Evolutionary conservation across 1,139 yeast species (phyloP).

Genomic region (Yamadazyma sp.): DNA sequence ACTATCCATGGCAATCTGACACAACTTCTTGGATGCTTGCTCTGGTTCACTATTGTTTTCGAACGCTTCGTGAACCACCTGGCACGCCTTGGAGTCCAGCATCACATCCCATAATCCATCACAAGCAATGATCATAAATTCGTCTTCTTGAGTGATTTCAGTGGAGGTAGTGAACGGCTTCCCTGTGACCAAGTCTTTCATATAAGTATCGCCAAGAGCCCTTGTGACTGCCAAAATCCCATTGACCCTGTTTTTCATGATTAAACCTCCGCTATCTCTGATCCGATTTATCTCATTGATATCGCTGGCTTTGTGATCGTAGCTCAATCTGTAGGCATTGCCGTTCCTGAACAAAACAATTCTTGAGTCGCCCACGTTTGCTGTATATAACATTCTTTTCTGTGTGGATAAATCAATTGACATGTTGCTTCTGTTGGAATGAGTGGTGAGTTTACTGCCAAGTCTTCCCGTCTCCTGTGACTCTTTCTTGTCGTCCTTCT

Average conservation of each 20-base stretch:
- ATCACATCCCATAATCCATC: conserved; percentile 97
- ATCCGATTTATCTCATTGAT: conserved; percentile 73
- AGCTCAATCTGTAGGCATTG: conserved; percentile 73
- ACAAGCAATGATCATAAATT: conserved; percentile 84
- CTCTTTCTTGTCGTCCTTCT: conserved; percentile 3
- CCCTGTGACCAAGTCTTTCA: conserved; percentile 88
- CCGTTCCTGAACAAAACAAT: conserved; percentile 76
- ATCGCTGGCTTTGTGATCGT: conserved; percentile 95
- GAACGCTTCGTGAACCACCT: conserved; percentile 53
- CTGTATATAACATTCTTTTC: conserved; percentile 80
- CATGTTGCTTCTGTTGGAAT: conserved; percentile 16
- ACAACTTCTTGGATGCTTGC: conserved; percentile 66
- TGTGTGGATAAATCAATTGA: conserved; percentile 38
- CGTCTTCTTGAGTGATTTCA: conserved; percentile 59
- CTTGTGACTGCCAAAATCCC: conserved; percentile 96
- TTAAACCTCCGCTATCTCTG: conserved; percentile 76
- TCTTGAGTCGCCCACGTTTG: conserved; percentile 94
- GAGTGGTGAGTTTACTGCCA: conserved; percentile 7
- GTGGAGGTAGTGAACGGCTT: conserved; percentile 92
- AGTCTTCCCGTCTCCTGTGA: background rate
- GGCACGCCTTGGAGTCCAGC: conserved; percentile 78
- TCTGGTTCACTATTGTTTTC: conserved; percentile 43
- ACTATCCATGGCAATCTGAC: conserved; percentile 74
- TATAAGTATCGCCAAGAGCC: conserved; percentile 90
- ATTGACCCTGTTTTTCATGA: conserved; percentile 88